Base-by-base conservation (phyloP, 306 rosid genomes). In the Quercus ilex region DNA sequence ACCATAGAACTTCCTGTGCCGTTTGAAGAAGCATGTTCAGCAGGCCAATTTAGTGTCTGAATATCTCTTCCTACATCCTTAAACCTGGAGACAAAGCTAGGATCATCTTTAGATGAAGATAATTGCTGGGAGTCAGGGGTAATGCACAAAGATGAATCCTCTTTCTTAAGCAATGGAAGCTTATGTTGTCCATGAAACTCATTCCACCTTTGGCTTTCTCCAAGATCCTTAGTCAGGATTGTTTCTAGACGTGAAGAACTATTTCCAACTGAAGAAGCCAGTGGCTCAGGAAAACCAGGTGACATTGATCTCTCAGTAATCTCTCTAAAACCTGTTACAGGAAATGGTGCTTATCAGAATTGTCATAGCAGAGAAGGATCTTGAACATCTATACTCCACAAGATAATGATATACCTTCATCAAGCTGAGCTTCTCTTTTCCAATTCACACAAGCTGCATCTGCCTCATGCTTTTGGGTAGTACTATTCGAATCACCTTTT, bases 401-500 rank as follows among this genome's bases (percentile, higher is more conserved):
- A 78, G 74, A 83, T 43, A 81, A 82, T 31, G 71, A 65, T 26
- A 82, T 93, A 95, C 99, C 99, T 95, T 91, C 93, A 80, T 79
- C 90, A 55, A 59, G 75, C 81, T 85, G 88, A 77, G 74, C 80
- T 76, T 91, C 87, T 85, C 74, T 81, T 80, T 88, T 86, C 80
- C 69, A 78, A 76, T 77, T 74, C 73, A 85, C 79, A 84, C 71
- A 77, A 78, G 74, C 83, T 38, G 73, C 74, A 70, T 85, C 89
- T 84, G 85, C 90, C 71, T 86, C 90, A 31, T 87, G 83, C 68
- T 77, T 89, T 81, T 81, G 86, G 77, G 75, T 88, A 60, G 79
- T 55, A 73, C 68, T 60, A 41, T 62, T 43, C 60, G 18, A 76
- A 58, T 68, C 59, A 79, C 89, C 93, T 85, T 90, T 90, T 77